phyloP scores from a whole-genome alignment of 2,329 filamentous ascomycete species.

The Trichophaea hybrida region DNA sequence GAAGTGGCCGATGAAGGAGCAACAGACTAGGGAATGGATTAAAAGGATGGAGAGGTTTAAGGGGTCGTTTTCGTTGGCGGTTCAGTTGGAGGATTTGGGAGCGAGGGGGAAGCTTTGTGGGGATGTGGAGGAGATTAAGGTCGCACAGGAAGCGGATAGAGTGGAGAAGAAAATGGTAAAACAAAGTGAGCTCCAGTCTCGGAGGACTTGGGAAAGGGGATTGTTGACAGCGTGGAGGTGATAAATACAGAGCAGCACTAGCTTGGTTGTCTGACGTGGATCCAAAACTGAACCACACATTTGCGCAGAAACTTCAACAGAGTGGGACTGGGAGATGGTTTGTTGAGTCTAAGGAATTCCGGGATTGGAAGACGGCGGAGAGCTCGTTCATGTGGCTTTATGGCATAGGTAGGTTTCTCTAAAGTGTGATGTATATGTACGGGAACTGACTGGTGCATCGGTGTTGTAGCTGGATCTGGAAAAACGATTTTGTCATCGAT shows the following conservation, averaged over 20 bases:
- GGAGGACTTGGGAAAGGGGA: too few relatives aligned
- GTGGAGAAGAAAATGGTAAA: background rate
- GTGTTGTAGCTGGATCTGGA: conserved; percentile 8
- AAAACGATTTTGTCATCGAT: conserved; percentile 15
- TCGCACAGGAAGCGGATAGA: background rate
- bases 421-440: too few relatives aligned
- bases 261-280: background rate
- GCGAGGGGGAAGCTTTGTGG: background rate
- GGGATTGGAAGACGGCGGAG: background rate
- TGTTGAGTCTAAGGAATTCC: background rate
- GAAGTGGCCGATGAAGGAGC: conserved; percentile 14
- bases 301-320: background rate
- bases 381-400: background rate
- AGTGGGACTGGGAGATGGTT: background rate
- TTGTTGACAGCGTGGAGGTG: too few relatives aligned
- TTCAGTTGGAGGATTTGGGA: conserved; percentile 1
- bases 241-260: background rate
- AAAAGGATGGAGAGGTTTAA: conserved; percentile 11
- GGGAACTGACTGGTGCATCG: too few relatives aligned
- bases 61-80: conserved; percentile 8
- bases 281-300: background rate
- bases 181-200: background rate
- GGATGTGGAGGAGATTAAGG: background rate
- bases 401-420: background rate
- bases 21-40: conserved; percentile 9